These are phyloP conservation scores for Orbilia oligospora DNA, from an alignment of 2,329 filamentous ascomycete species.

Conservation along the genomic window DNA sequence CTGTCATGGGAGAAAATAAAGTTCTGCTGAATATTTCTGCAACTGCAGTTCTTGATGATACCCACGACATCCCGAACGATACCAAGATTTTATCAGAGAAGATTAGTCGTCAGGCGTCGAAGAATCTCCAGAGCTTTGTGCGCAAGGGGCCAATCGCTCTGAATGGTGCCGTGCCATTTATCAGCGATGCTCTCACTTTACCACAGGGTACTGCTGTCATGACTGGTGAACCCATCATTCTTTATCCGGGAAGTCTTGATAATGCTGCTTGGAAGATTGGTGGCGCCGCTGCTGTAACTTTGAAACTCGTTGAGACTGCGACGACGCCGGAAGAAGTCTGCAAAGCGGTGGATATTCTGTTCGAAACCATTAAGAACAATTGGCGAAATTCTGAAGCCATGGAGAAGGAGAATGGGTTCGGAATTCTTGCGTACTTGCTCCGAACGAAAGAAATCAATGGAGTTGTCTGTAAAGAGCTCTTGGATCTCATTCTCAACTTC, in stretches of 20 bases:
- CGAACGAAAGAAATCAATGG: slow-evolving; percentile 73
- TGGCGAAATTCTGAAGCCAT: slow-evolving; percentile 99
- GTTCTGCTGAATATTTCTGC: slow-evolving; percentile 88
- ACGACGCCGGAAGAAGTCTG: slow-evolving; percentile 78
- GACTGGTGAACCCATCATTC: slow-evolving; percentile 84
- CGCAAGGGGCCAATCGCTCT: slow-evolving; percentile 76
- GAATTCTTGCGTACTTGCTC: slow-evolving; percentile 85
- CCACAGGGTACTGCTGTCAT: slow-evolving; percentile 85
- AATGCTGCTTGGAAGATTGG: slow-evolving; percentile 92
- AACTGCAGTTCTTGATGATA: slow-evolving; percentile 82
- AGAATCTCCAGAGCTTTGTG: slow-evolving; percentile 62
- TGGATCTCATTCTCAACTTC: slow-evolving; percentile 85
- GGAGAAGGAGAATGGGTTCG: slow-evolving; percentile 95
- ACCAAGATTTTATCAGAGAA: slow-evolving; percentile 71
- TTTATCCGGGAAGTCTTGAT: slow-evolving; percentile 86
- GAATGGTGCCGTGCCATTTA: slow-evolving; percentile 87
- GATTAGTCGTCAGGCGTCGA: slow-evolving; percentile 73
- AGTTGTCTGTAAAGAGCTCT: slow-evolving; percentile 73
- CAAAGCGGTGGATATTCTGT: slow-evolving; percentile 84
- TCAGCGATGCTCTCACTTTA: slow-evolving; percentile 89
- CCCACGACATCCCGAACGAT: slow-evolving; percentile 76
- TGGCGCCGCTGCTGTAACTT: slow-evolving; percentile 86
- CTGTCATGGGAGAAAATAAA: slow-evolving; percentile 83
- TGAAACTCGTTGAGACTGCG: slow-evolving; percentile 87
- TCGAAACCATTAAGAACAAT: slow-evolving; percentile 87